Evolutionary conservation across 495 filamentous ascomycete genomes (phyloP), one percentile per base, ranked within the genome.

Genomic region (Hamigera avellanea): DNA sequence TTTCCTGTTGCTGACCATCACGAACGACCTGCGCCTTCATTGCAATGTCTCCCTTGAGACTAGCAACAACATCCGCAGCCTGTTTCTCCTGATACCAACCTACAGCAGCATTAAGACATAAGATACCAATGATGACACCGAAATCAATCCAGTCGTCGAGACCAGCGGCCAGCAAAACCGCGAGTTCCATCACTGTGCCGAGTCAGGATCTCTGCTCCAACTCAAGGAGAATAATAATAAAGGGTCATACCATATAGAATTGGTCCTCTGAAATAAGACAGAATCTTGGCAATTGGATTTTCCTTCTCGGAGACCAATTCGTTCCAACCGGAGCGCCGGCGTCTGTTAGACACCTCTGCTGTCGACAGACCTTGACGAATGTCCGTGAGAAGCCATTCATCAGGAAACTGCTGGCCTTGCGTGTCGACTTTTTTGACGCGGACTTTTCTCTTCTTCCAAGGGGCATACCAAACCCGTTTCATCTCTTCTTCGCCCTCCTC

Each of bases 61-160:
- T 77, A 8, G 81, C 80, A 42, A 87, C 82, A 32, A 87, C 79
- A 61, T 87, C 82, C 17, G 80, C 81, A 26, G 82, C 82, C 56
- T 85, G 80, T 53, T 85, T 86, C 54, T 87, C 82, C 49, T 87
- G 81, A 49, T 86, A 87, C 74, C 81, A 87, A 46, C 81, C 81
- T 42, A 86, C 81, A 36, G 62, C 41, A 17, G 82, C 82, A 54
- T 87, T 87, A 38, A 87, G 67, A 44, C 78, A 62, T 19, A 87
- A 57, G 45, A 87, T 86, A 54, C 77, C 82, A 40, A 82, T 78
- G 56, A 87, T 87, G 47, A 87, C 81, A 66, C 82, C 82, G 37
- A 86, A 81, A 55, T 87, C 82, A 41, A 87, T 70, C 80, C 80
- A 87, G 53, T 85, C 82, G 3, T 64, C 50, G 27, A 87, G 67